Conservation (phyloP, 2,329 filamentous ascomycete species). For the Grosmannia huntii region DNA sequence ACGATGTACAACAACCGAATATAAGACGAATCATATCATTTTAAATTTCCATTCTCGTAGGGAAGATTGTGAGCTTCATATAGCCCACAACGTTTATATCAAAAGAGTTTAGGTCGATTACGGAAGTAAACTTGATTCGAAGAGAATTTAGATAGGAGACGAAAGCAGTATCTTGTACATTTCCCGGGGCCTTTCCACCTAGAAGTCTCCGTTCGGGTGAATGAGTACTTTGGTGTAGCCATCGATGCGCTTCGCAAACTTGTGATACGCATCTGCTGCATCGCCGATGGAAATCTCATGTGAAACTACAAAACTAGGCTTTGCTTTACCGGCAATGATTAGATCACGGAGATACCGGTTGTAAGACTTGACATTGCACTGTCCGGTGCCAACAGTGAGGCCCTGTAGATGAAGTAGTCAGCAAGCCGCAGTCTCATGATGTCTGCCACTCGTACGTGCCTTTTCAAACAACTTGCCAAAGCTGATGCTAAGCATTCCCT, state of each 20-base stretch:
- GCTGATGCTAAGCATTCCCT: neutral
- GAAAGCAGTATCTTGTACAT: no score
- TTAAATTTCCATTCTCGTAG: no score
- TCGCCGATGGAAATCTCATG: neutral
- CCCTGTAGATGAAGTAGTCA: neutral
- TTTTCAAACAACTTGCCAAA: constrained; percentile 1
- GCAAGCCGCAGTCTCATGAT: neutral
- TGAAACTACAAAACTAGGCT: constrained; percentile 3
- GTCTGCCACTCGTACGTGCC: neutral
- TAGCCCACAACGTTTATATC: no score
- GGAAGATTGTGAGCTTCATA: no score
- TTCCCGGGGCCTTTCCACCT: neutral
- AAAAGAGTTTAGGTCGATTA: no score
- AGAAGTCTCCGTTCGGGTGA: neutral
- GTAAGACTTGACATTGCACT: neutral
- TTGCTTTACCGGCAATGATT: neutral
- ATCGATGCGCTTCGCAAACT: constrained; percentile 1
- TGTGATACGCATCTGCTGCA: neutral
- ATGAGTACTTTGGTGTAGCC: constrained; percentile 1
- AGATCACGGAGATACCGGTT: neutral
- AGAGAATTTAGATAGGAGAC: no score
- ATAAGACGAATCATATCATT: no score
- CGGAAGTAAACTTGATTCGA: no score
- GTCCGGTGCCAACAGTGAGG: neutral
- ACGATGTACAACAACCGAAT: no score